Conservation (phyloP, 2,329 filamentous ascomycete genomes). For the Ampelomyces quisqualis region DNA sequence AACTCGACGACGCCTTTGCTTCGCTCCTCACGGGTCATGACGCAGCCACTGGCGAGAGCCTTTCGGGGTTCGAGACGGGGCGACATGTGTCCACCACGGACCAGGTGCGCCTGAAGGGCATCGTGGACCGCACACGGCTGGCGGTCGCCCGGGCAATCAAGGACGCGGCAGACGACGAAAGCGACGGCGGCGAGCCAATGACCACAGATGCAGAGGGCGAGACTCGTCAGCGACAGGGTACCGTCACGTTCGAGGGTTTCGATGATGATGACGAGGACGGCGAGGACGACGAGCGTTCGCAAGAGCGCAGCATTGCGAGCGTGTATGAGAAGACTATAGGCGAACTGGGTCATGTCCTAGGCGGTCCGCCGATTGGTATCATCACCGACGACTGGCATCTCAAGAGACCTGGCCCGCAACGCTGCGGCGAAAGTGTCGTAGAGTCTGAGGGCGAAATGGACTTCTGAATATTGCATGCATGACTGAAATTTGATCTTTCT, state of each 20-base stretch:
- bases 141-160: slow-evolving; percentile 69
- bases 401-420: slow-evolving; percentile 13
- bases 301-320: slow-evolving; percentile 50
- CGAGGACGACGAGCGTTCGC: slow-evolving; percentile 46
- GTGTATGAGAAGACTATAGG: slow-evolving; percentile 81
- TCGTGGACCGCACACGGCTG: slow-evolving; percentile 74
- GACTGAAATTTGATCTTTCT: no score
- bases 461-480: slow-evolving; percentile 5
- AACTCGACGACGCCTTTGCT: slow-evolving; percentile 81
- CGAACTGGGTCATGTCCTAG: slow-evolving; percentile 68
- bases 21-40: slow-evolving; percentile 70
- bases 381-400: slow-evolving; percentile 45
- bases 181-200: slow-evolving; percentile 19
- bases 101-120: slow-evolving; percentile 81
- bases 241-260: slow-evolving; percentile 35
- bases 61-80: slow-evolving; percentile 70
- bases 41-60: slow-evolving; percentile 60
- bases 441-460: slow-evolving; percentile 15
- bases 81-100: slow-evolving; percentile 73
- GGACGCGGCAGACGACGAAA: slow-evolving; percentile 44
- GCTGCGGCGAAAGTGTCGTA: slow-evolving; percentile 12
- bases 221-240: slow-evolving; percentile 25
- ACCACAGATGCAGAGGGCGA: slow-evolving; percentile 40
- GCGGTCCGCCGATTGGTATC: slow-evolving; percentile 50
- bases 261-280: slow-evolving; percentile 47